phyloP scores from a whole-genome alignment of 1,284 basidiomycete genomes.

The Trametes pubescens region DNA sequence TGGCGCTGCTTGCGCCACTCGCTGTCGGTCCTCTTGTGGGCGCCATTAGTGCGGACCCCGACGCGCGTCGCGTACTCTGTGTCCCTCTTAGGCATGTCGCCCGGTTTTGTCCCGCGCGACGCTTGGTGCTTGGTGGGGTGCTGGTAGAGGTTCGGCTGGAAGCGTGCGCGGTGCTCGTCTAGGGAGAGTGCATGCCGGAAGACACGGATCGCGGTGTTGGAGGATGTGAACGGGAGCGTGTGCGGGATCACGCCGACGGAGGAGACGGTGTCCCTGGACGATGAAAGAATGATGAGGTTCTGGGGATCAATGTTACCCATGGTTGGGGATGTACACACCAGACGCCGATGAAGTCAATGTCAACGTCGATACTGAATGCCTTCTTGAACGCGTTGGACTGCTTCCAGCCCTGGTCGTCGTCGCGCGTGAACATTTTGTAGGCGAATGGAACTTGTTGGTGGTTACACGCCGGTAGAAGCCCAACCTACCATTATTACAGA shows the following conservation, averaged over 20 bases:
- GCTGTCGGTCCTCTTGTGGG: conserved; percentile 1
- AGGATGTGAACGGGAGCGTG: conserved; percentile 61
- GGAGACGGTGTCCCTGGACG: conserved; percentile 53
- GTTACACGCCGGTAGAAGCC: conserved; percentile 62
- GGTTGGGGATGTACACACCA: conserved; percentile 46
- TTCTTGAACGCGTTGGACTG: conserved; percentile 51
- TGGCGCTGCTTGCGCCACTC: conserved; percentile 11
- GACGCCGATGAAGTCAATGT: conserved; percentile 61
- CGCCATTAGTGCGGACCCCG: not conserved
- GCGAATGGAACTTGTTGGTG: conserved; percentile 56
- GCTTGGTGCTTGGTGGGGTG: conserved; percentile 32
- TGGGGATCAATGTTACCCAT: not conserved
- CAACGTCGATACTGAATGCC: conserved; percentile 55
- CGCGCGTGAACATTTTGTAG: conserved; percentile 50
- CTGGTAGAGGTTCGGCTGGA: conserved; percentile 56
- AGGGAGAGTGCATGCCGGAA: conserved; percentile 75
- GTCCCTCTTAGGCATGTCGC: conserved; percentile 52
- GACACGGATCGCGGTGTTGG: conserved; percentile 62
- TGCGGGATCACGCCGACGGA: conserved; percentile 57
- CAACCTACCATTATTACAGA: conserved; percentile 45
- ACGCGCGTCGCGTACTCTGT: conserved; percentile 29
- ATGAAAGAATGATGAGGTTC: not conserved
- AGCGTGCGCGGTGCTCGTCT: conserved; percentile 73
- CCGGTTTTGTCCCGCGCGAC: conserved; percentile 50
- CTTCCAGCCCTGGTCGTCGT: conserved; percentile 44